Base-by-base conservation (phyloP, 768 basidiomycete genomes). In the Russula emetica region DNA sequence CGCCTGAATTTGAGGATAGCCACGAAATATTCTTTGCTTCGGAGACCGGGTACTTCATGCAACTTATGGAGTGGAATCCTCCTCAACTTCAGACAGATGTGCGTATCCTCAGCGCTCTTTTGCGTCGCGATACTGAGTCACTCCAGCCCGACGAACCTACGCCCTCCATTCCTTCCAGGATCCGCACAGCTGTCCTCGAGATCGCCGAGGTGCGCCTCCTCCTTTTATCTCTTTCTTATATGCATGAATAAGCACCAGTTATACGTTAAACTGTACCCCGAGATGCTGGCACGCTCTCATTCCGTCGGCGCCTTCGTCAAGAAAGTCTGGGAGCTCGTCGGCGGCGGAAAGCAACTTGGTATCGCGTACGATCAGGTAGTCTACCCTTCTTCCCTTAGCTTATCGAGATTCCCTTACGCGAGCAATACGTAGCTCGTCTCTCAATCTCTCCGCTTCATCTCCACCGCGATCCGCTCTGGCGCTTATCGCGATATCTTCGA, bases 1-100 rank as follows among this genome's bases (percentile, higher is more conserved):
- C 95, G 5, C 93, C 94, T 16, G 88, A 86, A 67, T 87, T 99
- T 69, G 97, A 99, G 72, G 97, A 98, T 70, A 78, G 85, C 30
- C 85, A 94, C 63, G 78, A 81, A 22, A 83, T 88, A 64, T 97
- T 96, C 73, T 97, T 98, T 74, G 86, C 80, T 4, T 78, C 85
- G 1, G 76, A 76, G 0, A 76, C 74, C 3, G 90, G 90, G 1
- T 86, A 85, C 78, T 89, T 98, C 72, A 84, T 92, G 63, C 82
- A 81, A 61, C 91, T 97, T 70, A 75, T 98, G 66, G 76, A 78
- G 5, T 96, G 92, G 92, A 84, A 94, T 70, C 84, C 88, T 1
- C 75, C 77, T 1, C 79, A 87, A 67, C 76, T 94, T 38, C 79
- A 75, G 60, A 84, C 82, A 34, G 91, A 92, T 70, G 91, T 92